These are phyloP conservation scores for Hyphopichia homilentoma DNA, from an alignment of 805 yeast species.

Conservation along the genomic window DNA sequence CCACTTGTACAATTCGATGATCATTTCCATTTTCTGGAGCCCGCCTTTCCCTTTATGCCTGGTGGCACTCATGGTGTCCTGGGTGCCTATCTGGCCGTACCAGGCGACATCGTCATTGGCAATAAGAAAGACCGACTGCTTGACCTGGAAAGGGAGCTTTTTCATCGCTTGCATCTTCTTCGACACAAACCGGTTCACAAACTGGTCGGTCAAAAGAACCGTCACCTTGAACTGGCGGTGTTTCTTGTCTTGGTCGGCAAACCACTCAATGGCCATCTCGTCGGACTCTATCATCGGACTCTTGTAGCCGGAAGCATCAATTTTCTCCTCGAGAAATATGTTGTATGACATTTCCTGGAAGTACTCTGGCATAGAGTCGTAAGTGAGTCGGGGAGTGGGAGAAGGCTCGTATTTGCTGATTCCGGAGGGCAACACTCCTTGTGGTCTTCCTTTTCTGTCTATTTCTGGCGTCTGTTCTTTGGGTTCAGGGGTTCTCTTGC, in stretches of 20 bases:
- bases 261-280: slow-evolving; percentile 53
- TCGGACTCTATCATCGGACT: slow-evolving; percentile 34
- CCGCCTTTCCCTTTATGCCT: slow-evolving; percentile 18
- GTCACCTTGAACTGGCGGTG: slow-evolving; percentile 38
- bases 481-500: not conserved
- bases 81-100: slow-evolving; percentile 55
- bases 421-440: slow-evolving; percentile 18
- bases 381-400: slow-evolving; percentile 40
- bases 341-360: slow-evolving; percentile 58
- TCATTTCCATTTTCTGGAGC: slow-evolving; percentile 34
- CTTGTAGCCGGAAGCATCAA: slow-evolving; percentile 34
- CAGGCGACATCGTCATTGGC: slow-evolving; percentile 52
- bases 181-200: slow-evolving; percentile 48
- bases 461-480: slow-evolving; percentile 2
- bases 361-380: slow-evolving; percentile 49
- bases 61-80: slow-evolving; percentile 19
- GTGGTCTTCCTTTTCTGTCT: slow-evolving; percentile 1
- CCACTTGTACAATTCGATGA: slow-evolving; percentile 57
- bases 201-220: slow-evolving; percentile 44
- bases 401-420: slow-evolving; percentile 31
- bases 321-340: slow-evolving; percentile 58
- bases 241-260: slow-evolving; percentile 39
- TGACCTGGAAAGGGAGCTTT: slow-evolving; percentile 55
- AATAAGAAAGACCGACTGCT: slow-evolving; percentile 54
- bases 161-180: slow-evolving; percentile 49